Conservation (phyloP, 2,329 filamentous ascomycete genomes). For the Cucurbitaria berberidis region DNA sequence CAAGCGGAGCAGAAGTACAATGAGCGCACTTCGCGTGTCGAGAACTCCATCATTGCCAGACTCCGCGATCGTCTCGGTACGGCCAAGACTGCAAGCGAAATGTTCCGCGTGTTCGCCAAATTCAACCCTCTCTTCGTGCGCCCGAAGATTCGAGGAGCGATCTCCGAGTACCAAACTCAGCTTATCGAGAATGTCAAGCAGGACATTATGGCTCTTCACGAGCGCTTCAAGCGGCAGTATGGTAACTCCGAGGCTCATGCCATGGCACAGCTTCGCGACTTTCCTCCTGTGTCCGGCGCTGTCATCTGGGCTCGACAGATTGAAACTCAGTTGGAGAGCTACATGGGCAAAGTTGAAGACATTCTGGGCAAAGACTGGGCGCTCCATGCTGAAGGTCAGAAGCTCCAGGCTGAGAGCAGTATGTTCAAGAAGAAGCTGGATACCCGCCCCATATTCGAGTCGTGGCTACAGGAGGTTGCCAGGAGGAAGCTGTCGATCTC, state of each 20-base stretch:
- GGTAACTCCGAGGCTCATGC: constrained; percentile 96
- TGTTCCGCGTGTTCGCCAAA: constrained; percentile 99
- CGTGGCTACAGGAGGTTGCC: constrained; percentile 91
- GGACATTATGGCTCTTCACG: constrained; percentile 90
- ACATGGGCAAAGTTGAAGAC: constrained; percentile 99
- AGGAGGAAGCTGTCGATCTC: constrained; percentile 89
- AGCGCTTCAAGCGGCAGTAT: constrained; percentile 98
- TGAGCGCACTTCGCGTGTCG: constrained; percentile 93
- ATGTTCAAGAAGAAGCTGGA: constrained; percentile 97
- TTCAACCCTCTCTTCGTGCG: constrained; percentile 99
- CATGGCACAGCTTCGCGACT: constrained; percentile 95
- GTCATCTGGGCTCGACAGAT: constrained; percentile 99
- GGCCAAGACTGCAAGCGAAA: constrained; percentile 96
- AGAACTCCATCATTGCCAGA: constrained; percentile 97
- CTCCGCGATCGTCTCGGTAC: constrained; percentile 91
- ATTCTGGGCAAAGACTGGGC: constrained; percentile 95
- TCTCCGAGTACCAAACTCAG: constrained; percentile 96
- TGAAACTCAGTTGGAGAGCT: constrained; percentile 90
- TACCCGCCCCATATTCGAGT: constrained; percentile 90
- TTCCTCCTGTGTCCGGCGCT: constrained; percentile 93
- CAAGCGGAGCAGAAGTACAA: constrained; percentile 96
- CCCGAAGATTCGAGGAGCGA: constrained; percentile 98
- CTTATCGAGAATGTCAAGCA: constrained; percentile 98
- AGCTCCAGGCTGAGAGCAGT: constrained; percentile 87
- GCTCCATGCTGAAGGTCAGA: constrained; percentile 91